Conservation (phyloP, 768 basidiomycete species). For the Gelatoporia subvermispora region DNA sequence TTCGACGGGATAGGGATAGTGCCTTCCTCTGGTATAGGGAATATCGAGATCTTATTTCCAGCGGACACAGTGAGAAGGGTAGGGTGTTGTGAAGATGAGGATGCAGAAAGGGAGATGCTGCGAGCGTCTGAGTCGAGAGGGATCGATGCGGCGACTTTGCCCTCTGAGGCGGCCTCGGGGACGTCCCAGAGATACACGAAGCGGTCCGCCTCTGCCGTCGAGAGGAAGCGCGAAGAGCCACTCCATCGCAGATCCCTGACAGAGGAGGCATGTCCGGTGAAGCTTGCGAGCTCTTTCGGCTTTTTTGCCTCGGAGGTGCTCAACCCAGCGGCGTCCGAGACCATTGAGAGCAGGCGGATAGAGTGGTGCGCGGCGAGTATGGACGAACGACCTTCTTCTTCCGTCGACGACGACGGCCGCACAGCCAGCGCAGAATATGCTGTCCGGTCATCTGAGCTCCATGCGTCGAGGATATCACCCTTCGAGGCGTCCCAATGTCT, state of each 20-base stretch:
- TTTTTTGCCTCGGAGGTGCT: conserved; percentile 32
- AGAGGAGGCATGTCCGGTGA: conserved; percentile 63
- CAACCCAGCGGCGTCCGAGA: conserved; percentile 13
- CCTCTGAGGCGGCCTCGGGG: conserved; percentile 36
- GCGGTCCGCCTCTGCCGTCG: conserved; percentile 59
- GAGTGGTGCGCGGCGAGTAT: conserved; percentile 57
- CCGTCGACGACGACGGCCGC: conserved; percentile 32
- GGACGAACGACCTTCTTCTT: conserved; percentile 32
- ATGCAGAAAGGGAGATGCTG: conserved; percentile 27
- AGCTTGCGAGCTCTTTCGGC: conserved; percentile 42
- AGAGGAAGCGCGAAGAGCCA: conserved; percentile 46
- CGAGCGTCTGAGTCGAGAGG: conserved; percentile 64
- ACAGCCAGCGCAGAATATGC: conserved; percentile 50
- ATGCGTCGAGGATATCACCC: conserved; percentile 42
- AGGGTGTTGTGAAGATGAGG: conserved; percentile 25
- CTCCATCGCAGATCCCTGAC: conserved; percentile 49
- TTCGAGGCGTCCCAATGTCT: conserved; percentile 54
- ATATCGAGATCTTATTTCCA: conserved; percentile 55
- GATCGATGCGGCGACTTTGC: conserved; percentile 53
- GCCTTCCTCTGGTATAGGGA: conserved; percentile 46
- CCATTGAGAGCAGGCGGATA: conserved; percentile 46
- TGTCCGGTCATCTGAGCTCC: conserved; percentile 55
- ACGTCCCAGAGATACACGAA: conserved; percentile 60
- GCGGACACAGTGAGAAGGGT: conserved; percentile 51
- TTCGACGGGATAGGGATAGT: conserved; percentile 33